phyloP scores from a whole-genome alignment of 2,329 filamentous ascomycete species.

The Cadophora sp. region DNA sequence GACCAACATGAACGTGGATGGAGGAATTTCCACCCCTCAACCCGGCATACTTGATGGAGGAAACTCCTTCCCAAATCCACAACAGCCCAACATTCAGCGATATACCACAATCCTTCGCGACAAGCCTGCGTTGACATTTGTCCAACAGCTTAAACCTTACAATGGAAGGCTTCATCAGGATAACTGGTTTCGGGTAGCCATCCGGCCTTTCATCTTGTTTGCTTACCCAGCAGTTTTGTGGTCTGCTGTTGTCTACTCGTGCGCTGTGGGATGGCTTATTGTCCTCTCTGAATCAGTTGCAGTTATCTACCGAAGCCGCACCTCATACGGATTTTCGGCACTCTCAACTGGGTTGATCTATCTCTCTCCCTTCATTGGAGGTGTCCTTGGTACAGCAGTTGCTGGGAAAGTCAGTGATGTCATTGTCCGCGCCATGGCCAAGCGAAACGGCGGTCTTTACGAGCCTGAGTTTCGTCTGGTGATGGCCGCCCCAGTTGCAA shows the following conservation, averaged over 20 bases:
- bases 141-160: conserved; percentile 76
- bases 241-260: conserved; percentile 83
- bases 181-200: conserved; percentile 78
- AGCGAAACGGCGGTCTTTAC: conserved; percentile 89
- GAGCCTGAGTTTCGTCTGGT: conserved; percentile 92
- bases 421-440: conserved; percentile 81
- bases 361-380: conserved; percentile 87
- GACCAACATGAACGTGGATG: conserved; percentile 26
- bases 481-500: conserved; percentile 81
- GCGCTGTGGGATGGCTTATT: conserved; percentile 94
- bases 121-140: conserved; percentile 72
- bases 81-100: conserved; percentile 11
- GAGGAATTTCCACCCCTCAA: conserved; percentile 8
- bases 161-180: conserved; percentile 81
- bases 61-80: conserved; percentile 3
- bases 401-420: conserved; percentile 88
- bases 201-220: conserved; percentile 85
- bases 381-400: conserved; percentile 87
- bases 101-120: conserved; percentile 77
- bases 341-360: conserved; percentile 87
- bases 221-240: conserved; percentile 89
- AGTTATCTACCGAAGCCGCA: conserved; percentile 74
- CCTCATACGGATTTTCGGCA: conserved; percentile 80
- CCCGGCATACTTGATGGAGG: neutral
- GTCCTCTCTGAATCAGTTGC: conserved; percentile 89